Evolutionary conservation across 2,329 filamentous ascomycete species (phyloP).

Genomic region (Sporothrix curviconia): DNA sequence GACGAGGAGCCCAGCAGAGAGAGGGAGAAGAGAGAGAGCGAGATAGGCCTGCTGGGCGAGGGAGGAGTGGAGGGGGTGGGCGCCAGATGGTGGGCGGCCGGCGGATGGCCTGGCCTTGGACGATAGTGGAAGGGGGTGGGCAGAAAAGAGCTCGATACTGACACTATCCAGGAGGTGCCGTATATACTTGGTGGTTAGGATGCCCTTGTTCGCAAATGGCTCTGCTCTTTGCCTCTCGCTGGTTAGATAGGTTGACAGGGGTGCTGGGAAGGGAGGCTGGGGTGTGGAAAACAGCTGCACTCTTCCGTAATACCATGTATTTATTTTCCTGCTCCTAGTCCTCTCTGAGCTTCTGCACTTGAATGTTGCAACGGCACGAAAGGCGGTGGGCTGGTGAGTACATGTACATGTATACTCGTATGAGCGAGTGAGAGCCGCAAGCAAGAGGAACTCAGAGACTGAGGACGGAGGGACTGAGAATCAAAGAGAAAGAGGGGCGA

Average conservation of each 20-base stretch:
- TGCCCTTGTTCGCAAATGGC: constrained; percentile 6
- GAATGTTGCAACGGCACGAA: constrained; percentile 7
- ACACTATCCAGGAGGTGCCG: background rate
- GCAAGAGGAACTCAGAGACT: background rate
- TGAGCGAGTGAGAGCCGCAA: background rate
- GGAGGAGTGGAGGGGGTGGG: background rate
- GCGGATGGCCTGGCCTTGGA: background rate
- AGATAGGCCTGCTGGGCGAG: background rate
- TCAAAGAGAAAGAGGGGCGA: background rate
- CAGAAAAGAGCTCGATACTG: background rate
- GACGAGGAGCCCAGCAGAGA: background rate
- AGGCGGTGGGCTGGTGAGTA: constrained; percentile 8
- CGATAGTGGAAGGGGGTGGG: background rate
- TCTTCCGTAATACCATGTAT: background rate
- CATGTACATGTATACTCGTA: no score
- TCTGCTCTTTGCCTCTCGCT: background rate
- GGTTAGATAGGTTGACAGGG: constrained; percentile 5
- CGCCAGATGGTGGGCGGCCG: background rate
- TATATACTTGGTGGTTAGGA: constrained; percentile 6
- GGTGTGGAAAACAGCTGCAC: constrained; percentile 6
- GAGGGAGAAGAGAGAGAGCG: no score
- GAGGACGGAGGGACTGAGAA: background rate
- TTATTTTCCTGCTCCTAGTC: background rate
- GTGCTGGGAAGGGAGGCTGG: constrained; percentile 14
- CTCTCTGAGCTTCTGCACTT: background rate